phyloP scores from a whole-genome alignment of 495 filamentous ascomycete species.

The Xanthoparmelia taractica region DNA sequence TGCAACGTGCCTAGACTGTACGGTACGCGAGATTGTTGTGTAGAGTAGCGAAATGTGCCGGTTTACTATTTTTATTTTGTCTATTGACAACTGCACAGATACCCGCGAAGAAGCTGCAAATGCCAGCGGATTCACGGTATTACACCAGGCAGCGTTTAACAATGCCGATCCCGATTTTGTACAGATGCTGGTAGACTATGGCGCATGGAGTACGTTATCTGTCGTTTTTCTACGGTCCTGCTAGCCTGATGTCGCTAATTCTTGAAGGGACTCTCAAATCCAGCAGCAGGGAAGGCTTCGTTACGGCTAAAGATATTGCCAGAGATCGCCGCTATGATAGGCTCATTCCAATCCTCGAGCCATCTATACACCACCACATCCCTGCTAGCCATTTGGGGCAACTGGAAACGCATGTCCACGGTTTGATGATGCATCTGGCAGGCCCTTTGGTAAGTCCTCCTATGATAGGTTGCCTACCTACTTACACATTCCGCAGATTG shows the following conservation, averaged over 20 bases:
- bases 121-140: slow-evolving; percentile 8
- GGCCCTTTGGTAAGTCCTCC: background rate
- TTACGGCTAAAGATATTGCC: background rate
- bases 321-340: background rate
- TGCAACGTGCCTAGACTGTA: slow-evolving; percentile 6
- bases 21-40: background rate
- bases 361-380: background rate
- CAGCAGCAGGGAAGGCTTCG: background rate
- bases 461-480: background rate
- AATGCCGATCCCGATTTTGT: slow-evolving; percentile 4
- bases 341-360: background rate
- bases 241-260: background rate
- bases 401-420: background rate
- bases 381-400: background rate
- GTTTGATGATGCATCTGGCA: background rate
- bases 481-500: background rate
- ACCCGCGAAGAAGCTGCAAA: background rate
- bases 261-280: background rate
- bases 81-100: background rate
- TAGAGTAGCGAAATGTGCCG: too few species aligned
- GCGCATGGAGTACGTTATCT: slow-evolving; percentile 5
- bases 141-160: slow-evolving; percentile 9
- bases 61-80: background rate
- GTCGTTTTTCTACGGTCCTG: background rate
- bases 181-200: background rate